phyloP scores from a whole-genome alignment of 2,329 filamentous ascomycete genomes.

The Neofusicoccum kwambonambiense region DNA sequence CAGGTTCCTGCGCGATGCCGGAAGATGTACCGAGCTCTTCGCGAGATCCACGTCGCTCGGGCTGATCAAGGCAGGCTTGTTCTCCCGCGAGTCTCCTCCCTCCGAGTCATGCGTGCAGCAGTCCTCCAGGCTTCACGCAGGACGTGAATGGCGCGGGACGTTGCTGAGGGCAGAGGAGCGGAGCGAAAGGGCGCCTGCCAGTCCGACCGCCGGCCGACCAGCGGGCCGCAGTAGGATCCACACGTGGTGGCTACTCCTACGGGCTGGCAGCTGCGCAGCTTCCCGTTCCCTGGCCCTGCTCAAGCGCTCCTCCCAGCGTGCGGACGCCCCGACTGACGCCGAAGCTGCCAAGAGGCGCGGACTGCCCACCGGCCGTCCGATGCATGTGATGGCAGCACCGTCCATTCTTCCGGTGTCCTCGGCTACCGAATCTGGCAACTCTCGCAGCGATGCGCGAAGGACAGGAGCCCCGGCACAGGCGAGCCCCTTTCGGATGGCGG shows the following conservation, averaged over 20 bases:
- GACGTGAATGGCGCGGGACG: neutral
- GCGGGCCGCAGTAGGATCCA: neutral
- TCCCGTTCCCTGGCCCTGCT: no score
- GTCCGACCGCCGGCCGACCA: constrained; percentile 7
- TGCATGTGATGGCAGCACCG: no score
- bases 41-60: no score
- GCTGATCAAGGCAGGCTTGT: no score
- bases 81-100: no score
- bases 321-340: no score
- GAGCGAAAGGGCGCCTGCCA: neutral
- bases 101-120: neutral
- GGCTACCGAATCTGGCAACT: neutral
- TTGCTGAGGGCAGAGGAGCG: neutral
- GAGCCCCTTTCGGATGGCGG: neutral
- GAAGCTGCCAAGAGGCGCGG: no score
- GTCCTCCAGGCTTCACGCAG: no score
- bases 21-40: no score
- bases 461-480: neutral
- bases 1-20: no score
- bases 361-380: no score
- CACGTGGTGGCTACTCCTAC: neutral
- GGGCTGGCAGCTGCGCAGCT: neutral
- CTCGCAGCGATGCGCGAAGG: neutral
- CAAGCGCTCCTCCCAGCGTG: no score
- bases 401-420: neutral